Base-by-base conservation (phyloP, 2,329 filamentous ascomycete species). In the Fusarium vanettenii region DNA sequence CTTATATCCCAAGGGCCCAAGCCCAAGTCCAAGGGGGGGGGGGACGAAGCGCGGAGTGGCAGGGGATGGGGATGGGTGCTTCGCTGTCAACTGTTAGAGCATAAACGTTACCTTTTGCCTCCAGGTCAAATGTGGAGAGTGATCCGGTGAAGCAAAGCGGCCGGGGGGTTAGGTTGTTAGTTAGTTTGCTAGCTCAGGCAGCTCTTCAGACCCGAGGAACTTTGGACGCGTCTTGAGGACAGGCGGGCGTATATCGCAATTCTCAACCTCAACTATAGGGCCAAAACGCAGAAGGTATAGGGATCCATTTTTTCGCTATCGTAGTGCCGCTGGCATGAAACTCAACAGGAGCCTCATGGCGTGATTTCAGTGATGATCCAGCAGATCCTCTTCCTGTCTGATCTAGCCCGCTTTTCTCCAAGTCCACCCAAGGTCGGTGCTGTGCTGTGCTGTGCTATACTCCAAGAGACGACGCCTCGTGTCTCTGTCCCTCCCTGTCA, bases 61-160 rank as follows among this genome's bases (percentile, higher is more conserved):
- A 75, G 64, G 72, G 69, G 57, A 43, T 43, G n/a, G 25, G 27
- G 29, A 60, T 56, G 62, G 52, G 29, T 59, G 63, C 41, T 45
- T 65, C 63, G 63, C 41, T 60, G 50, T 48, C 55, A 48, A 45
- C 16, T 29, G 35, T 41, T 56, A 70, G 59, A 69, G 72, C 72
- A 74, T 74, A 70, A 74, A 61, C 66, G 37, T 33, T 56, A 67
- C 75, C 64, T 48, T 63, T 74, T 74, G 74, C 72, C 68, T 74
- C 72, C 72, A 74, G 59, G 68, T 74, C 61, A 73, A 70, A 64
- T 75, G 72, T 75, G 72, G 72, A 70, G 72, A 72, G 55, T 31
- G 62, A 50, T 70, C 69, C 72, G 72, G 72, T 74, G 72, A 74
- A 73, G 74, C 69, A 74, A 75, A 73, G 69, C 48, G 56, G 60